Percentiles rank a stretch among this genome's conserved stretches.
phyloP scores from a whole-genome alignment of 768 basidiomycete genomes.

The Collybiopsis luxurians region DNA sequence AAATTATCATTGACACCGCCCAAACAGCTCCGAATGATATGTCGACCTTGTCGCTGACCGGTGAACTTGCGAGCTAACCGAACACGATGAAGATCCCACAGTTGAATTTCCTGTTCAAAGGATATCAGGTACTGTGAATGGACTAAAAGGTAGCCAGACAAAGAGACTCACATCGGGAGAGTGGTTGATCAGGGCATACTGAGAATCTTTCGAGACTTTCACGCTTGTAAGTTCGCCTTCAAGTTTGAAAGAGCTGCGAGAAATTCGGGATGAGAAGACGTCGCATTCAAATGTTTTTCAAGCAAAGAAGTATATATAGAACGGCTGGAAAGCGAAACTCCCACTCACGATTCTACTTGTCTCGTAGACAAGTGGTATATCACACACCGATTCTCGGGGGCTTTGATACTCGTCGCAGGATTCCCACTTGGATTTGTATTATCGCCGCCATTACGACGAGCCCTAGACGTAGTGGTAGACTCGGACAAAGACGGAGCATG shows the following conservation, averaged over 20 bases:
- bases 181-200: slow-evolving; percentile 83
- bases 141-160: slow-evolving; percentile 6
- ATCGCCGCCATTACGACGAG: slow-evolving; percentile 21
- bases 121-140: slow-evolving; percentile 14
- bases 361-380: slow-evolving; percentile 75
- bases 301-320: not conserved
- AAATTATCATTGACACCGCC: slow-evolving; percentile 88
- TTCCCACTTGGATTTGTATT: slow-evolving; percentile 32
- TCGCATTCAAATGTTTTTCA: slow-evolving; percentile 5
- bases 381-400: slow-evolving; percentile 52
- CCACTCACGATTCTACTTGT: slow-evolving; percentile 63
- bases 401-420: slow-evolving; percentile 10
- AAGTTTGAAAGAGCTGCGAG: slow-evolving; percentile 56
- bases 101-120: slow-evolving; percentile 72
- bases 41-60: slow-evolving; percentile 80
- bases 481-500: slow-evolving; percentile 30
- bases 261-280: slow-evolving; percentile 12
- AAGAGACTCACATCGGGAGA: slow-evolving; percentile 73
- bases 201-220: slow-evolving; percentile 82
- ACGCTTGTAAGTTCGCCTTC: slow-evolving; percentile 88
- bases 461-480: slow-evolving; percentile 15
- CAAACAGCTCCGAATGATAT: slow-evolving; percentile 92
- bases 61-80: slow-evolving; percentile 76
- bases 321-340: not conserved
- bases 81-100: slow-evolving; percentile 77